Evolutionary conservation across 192 early-diverging fungal species (phyloP).

Genomic region (Rhizophagus clarus): DNA sequence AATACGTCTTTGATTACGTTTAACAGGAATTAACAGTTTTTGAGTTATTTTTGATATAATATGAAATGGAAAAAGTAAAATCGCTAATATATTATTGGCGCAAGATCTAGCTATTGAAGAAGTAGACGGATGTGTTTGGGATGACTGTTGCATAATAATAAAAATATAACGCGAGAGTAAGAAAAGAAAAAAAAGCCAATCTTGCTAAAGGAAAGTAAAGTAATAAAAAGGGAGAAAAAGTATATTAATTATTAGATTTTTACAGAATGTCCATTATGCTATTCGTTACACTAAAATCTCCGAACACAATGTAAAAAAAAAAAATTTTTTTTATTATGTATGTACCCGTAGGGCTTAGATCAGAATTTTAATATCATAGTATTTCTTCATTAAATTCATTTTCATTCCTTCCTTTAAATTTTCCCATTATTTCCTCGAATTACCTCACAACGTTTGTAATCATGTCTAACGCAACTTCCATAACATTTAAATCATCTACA

Average conservation of each 20-base stretch:
- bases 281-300: no score
- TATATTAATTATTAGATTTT: no score
- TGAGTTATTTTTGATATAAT: conserved; percentile 6
- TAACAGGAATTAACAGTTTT: conserved; percentile 7
- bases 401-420: neutral
- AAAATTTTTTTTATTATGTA: no score
- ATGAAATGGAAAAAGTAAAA: conserved; percentile 3
- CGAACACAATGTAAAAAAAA: no score
- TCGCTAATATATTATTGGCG: neutral
- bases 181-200: neutral
- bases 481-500: no score
- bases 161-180: neutral
- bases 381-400: neutral
- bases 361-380: no score
- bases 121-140: neutral
- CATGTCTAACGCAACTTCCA: neutral
- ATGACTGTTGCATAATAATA: conserved; percentile 15
- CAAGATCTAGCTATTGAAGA: neutral
- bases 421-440: no score
- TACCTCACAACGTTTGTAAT: neutral
- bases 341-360: no score
- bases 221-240: neutral
- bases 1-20: neutral
- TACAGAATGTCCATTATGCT: no score
- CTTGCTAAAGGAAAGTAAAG: neutral